Conservation (phyloP, 225 moss, liverwort and hornwort species). For the Ulota crispa region DNA sequence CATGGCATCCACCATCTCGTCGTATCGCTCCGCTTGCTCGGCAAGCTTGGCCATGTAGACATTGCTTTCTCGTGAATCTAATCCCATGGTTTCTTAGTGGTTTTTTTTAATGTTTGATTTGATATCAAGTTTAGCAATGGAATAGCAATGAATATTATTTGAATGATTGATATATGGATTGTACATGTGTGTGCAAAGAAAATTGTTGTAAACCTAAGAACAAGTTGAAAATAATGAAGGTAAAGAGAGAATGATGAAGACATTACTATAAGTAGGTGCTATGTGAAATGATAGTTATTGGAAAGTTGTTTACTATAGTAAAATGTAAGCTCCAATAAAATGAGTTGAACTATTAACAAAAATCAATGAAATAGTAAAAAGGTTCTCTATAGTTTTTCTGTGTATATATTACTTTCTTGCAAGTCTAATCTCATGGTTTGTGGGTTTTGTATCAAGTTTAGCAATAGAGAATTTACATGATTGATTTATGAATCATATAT, state of each 20-base stretch:
- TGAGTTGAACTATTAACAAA: too few relatives aligned
- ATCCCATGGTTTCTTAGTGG: neutral
- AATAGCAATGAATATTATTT: too few relatives aligned
- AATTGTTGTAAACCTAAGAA: neutral
- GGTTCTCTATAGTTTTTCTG: too few relatives aligned
- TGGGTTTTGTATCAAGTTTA: too few relatives aligned
- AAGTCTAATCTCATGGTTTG: too few relatives aligned
- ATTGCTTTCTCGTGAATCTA: slow-evolving; percentile 35
- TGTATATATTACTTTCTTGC: too few relatives aligned
- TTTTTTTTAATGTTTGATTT: too few relatives aligned
- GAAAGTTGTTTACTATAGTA: neutral
- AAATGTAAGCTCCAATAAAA: too few relatives aligned
- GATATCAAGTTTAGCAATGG: too few relatives aligned
- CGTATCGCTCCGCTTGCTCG: slow-evolving; percentile 59
- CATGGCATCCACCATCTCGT: slow-evolving; percentile 68
- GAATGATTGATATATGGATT: accelerated
- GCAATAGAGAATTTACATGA: too few relatives aligned
- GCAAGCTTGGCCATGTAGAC: slow-evolving; percentile 69
- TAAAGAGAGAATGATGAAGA: slow-evolving; percentile 22
- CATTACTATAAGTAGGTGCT: neutral
- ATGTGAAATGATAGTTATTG: neutral
- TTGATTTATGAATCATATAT: too few relatives aligned
- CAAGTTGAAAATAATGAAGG: neutral
- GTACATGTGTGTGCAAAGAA: accelerated
- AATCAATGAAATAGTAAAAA: too few relatives aligned